Evolutionary conservation across 83 land plant species (phyloP), one percentile per base, ranked within the genome.

Genomic region (Picea engelmannii): DNA sequence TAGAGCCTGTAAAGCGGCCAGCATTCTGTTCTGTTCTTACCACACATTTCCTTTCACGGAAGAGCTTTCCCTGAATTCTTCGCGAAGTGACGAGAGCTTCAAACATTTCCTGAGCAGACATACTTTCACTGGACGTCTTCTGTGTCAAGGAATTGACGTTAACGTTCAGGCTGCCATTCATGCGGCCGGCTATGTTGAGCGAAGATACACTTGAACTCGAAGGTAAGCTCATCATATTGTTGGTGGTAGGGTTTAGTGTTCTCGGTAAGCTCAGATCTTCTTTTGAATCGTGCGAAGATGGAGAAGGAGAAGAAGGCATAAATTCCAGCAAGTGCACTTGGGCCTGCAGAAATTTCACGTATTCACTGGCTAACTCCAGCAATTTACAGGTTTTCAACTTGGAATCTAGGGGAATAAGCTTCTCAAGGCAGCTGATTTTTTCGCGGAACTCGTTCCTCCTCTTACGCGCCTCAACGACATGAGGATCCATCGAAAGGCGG

Each of bases 391-490:
- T 66, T 2, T 23, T 11, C 69, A 66, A 11, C 27, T 66, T 66
- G 13, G 69, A 25, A 23, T 10, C 15, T 52, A 80, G 73, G 24
- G 85, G 87, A 66, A 88, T 74, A 75, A 88, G 77, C 77, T 6
- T 23, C 61, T 67, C 71, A 4, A 85, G 77, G 58, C 59, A 42
- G 81, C 25, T 3, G 12, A 79, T 77, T 21, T 78, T 60, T 40
- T 88, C 85, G 27, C 83, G 49, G 64, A 88, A 80, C 27, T 67
- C 31, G 61, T 49, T 67, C 62, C 90, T 66, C 58, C 87, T 64
- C 49, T 68, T 66, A 76, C 83, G 27, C 15, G 83, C 76, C 8
- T 66, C 62, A 12, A 80, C 18, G 38, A 81, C 66, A 65, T 78
- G 52, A 6, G 84, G 84, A 82, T 81, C 80, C 16, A 58, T 2